These are phyloP conservation scores for Didymella arachidicola DNA, from an alignment of 2,329 filamentous ascomycete species.

Conservation along the genomic window DNA sequence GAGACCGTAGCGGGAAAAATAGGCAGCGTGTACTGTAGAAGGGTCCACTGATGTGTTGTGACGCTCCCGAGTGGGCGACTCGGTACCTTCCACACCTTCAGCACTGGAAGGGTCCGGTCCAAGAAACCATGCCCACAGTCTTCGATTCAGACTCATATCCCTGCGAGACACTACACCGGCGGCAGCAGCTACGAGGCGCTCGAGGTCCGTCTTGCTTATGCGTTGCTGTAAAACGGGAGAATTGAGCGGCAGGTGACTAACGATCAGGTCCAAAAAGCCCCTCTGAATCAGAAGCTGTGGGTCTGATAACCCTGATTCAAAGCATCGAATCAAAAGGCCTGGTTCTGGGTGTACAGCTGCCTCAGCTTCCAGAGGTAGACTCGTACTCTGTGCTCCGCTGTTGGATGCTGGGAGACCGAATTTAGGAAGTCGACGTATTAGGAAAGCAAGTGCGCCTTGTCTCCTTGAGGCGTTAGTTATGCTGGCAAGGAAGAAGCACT, in stretches of 20 bases:
- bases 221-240: constrained; percentile 79
- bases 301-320: constrained; percentile 87
- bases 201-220: constrained; percentile 77
- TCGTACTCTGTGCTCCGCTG: constrained; percentile 14
- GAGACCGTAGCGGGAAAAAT: constrained; percentile 83
- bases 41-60: constrained; percentile 55
- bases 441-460: constrained; percentile 85
- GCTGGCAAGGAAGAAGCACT: constrained; percentile 92
- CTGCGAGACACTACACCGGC: constrained; percentile 85
- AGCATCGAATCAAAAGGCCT: constrained; percentile 86
- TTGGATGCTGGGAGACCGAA: constrained; percentile 57
- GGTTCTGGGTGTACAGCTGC: constrained; percentile 89
- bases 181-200: constrained; percentile 81
- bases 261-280: constrained; percentile 90
- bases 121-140: constrained; percentile 95
- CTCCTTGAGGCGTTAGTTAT: constrained; percentile 88
- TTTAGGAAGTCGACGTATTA: constrained; percentile 79
- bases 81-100: constrained; percentile 44
- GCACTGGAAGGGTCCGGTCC: constrained; percentile 70
- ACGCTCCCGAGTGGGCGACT: constrained; percentile 57
- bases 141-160: constrained; percentile 95
- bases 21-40: constrained; percentile 62
- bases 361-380: constrained; percentile 62
- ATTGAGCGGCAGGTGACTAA: constrained; percentile 86
- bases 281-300: constrained; percentile 90